Percentiles rank a stretch among this genome's conserved stretches.
phyloP scores from a whole-genome alignment of 2,329 filamentous ascomycete genomes.

The Xylariaceae sp. region DNA sequence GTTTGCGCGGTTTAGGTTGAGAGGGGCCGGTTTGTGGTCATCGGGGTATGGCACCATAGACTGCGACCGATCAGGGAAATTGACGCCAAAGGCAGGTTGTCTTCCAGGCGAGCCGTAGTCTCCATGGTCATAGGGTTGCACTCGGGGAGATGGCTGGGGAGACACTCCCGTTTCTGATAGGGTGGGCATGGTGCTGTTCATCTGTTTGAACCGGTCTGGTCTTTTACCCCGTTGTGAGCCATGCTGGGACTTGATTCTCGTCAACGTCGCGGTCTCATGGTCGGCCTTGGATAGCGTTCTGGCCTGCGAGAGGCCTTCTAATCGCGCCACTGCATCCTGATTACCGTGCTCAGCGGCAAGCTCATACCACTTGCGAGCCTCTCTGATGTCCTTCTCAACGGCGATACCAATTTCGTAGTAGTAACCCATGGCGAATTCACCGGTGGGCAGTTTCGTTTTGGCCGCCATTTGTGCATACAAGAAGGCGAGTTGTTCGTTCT shows the following conservation, averaged over 20 bases:
- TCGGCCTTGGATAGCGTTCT: constrained; percentile 84
- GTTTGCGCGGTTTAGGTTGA: constrained; percentile 35
- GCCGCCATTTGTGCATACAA: constrained; percentile 87
- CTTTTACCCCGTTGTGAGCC: constrained; percentile 61
- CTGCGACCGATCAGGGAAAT: constrained; percentile 46
- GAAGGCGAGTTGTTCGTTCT: constrained; percentile 92
- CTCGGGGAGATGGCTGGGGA: constrained; percentile 39
- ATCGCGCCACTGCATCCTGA: constrained; percentile 73
- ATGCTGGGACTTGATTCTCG: constrained; percentile 76
- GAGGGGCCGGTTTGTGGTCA: constrained; percentile 56
- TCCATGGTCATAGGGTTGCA: constrained; percentile 37
- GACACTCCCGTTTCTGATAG: constrained; percentile 42
- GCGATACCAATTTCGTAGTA: constrained; percentile 96
- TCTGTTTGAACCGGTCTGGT: constrained; percentile 54
- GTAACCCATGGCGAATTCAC: constrained; percentile 95
- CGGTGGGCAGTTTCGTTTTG: constrained; percentile 72
- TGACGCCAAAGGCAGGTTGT: constrained; percentile 48
- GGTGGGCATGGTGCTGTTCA: constrained; percentile 43
- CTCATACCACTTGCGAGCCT: constrained; percentile 85
- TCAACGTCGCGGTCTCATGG: constrained; percentile 86
- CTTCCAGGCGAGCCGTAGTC: constrained; percentile 39
- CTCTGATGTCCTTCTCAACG: constrained; percentile 73
- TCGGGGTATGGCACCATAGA: constrained; percentile 66
- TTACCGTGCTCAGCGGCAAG: constrained; percentile 87
- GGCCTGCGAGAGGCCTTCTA: constrained; percentile 78